These are phyloP conservation scores for Schizochytrium sp. DNA, from an alignment of 108 stramenopile genomes.

Conservation along the genomic window DNA sequence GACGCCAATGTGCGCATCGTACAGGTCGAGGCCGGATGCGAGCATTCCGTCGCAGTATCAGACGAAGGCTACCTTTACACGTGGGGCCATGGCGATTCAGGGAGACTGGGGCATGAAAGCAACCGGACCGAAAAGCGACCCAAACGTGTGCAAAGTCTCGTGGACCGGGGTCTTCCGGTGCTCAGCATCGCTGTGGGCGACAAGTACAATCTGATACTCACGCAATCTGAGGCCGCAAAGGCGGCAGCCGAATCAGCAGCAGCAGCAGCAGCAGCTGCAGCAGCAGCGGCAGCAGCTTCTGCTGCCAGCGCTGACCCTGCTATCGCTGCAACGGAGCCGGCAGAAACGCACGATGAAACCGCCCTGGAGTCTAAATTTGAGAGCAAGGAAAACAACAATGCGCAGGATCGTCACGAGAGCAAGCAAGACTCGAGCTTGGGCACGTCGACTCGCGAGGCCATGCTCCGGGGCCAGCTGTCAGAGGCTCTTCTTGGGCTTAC, in stretches of 20 bases:
- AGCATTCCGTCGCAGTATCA: constrained; percentile 37
- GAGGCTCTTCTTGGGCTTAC: background rate
- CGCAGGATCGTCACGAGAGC: background rate
- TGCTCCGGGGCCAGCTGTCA: background rate
- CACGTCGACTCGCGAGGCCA: background rate
- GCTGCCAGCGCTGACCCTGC: no score
- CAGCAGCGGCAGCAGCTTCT: background rate
- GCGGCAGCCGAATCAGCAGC: background rate
- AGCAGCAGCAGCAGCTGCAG: background rate
- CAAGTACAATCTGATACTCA: background rate
- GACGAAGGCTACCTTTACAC: constrained; percentile 33
- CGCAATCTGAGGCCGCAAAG: background rate
- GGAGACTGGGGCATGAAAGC: constrained; percentile 42
- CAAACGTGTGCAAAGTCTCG: constrained; percentile 1
- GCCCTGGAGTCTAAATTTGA: no score
- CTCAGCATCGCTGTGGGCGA: background rate
- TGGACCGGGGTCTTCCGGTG: background rate
- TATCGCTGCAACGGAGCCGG: no score
- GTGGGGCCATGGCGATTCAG: constrained; percentile 24
- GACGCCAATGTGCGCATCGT: background rate
- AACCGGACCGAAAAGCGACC: constrained; percentile 5
- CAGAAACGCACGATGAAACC: no score
- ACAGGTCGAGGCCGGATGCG: constrained; percentile 44
- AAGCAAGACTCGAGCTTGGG: background rate
- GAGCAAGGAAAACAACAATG: background rate